A percentile compares a stretch with the other conserved stretches of the same genome.
Conservation (phyloP, 164 flowering plant species). For the Kingdonia uniflora region DNA sequence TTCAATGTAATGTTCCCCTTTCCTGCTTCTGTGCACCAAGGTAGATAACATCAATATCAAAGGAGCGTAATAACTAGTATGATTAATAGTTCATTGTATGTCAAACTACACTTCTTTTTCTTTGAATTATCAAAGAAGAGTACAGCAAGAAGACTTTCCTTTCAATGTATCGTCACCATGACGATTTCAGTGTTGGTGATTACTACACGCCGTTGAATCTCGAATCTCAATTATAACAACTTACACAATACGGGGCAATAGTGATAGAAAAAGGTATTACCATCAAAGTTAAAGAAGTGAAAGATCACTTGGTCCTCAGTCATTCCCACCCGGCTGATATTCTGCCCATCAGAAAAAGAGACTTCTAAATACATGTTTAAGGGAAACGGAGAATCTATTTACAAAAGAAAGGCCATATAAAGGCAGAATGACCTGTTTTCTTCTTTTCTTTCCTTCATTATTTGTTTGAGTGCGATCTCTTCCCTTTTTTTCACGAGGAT, state of each 20-base stretch:
- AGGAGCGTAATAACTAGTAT: neutral
- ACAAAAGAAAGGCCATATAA: too few species aligned
- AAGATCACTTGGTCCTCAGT: conserved; percentile 69
- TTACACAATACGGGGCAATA: too few species aligned
- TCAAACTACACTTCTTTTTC: too few species aligned
- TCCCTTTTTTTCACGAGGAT: conserved; percentile 18
- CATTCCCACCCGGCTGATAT: conserved; percentile 52
- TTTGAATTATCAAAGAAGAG: too few species aligned
- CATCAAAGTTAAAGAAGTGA: conserved; percentile 81
- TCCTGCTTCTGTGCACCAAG: conserved; percentile 45
- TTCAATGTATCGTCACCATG: too few species aligned
- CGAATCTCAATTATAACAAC: too few species aligned
- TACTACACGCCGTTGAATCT: too few species aligned
- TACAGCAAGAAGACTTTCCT: too few species aligned
- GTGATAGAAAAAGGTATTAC: conserved; percentile 23
- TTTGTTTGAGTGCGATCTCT: conserved; percentile 18
- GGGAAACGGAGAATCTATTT: conserved; percentile 1
- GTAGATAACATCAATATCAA: conserved; percentile 6
- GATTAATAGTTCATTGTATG: too few species aligned
- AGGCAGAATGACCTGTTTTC: conserved; percentile 33
- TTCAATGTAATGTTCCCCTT: conserved; percentile 44
- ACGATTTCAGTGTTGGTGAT: too few species aligned
- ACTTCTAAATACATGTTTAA: conserved; percentile 2
- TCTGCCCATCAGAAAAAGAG: conserved; percentile 23
- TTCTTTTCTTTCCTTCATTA: conserved; percentile 38